phyloP scores from a whole-genome alignment of 169 alveolate genomes.

The Plasmodium vinckei region DNA sequence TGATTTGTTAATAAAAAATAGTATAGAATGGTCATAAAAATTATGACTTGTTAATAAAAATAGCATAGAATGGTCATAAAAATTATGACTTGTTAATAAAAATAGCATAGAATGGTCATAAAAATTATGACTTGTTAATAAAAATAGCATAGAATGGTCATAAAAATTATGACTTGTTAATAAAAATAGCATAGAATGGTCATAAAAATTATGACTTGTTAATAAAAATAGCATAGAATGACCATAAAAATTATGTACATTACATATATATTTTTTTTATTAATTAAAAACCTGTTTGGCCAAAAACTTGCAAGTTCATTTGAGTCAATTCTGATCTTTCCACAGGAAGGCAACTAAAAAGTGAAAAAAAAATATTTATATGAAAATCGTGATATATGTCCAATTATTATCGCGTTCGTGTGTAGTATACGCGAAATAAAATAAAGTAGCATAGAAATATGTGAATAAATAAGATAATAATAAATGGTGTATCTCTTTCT shows the following conservation, averaged over 20 bases:
- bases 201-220: background rate
- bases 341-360: conserved; percentile 55
- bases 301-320: conserved; percentile 75
- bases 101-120: no score
- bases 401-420: no score
- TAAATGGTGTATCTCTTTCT: no score
- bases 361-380: background rate
- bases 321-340: conserved; percentile 55
- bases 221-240: background rate
- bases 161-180: background rate
- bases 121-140: background rate
- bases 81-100: background rate
- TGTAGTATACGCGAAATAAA: no score
- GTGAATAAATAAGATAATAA: no score
- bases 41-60: conserved; percentile 15
- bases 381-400: no score
- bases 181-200: background rate
- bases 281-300: conserved; percentile 64
- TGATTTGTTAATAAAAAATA: background rate
- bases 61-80: background rate
- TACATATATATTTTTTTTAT: background rate
- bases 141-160: no score
- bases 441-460: no score
- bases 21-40: background rate
- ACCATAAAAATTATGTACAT: background rate